Base-by-base conservation (phyloP, 306 rosid genomes). In the Ceratonia siliqua region DNA sequence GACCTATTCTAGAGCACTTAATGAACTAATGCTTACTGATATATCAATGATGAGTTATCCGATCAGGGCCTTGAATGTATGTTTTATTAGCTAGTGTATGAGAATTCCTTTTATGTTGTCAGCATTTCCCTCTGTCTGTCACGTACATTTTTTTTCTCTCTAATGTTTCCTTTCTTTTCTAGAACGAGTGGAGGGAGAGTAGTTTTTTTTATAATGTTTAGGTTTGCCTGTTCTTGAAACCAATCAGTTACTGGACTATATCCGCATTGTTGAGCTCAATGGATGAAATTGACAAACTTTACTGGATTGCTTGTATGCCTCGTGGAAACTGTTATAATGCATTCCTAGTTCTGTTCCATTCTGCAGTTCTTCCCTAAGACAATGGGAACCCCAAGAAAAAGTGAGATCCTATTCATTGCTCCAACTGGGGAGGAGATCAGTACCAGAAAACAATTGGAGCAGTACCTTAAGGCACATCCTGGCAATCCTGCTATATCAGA, bases 391-490 rank as follows among this genome's bases (percentile, higher is more conserved):
- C 96, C 96, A 1, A 86, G 88, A 25, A 94, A 94, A 78, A 83
- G 62, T 27, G 95, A 90, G 86, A 75, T 94, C 33, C n/a, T 83
- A 22, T 94, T 92, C 70, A 62, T 94, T 42, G 88, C 97, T 52
- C 99, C 97, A 11, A 84, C 91, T 4, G 99, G 99, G 55, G 99
- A 88, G 73, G 97, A 94, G 85, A 82, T 94, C 74, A 68, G 53
- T 30, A 79, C 77, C 81, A 80, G 70, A 25, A 90, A 82, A 61
- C 96, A 90, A 67, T 70, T 94, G 85, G 95, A 92, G 90, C 91
- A 86, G 86, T 94, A 94, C 82, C 88, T 92, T 10, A 94, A 91
- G 78, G 82, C 80, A 20, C 90, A 92, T 80, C 87, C 95, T 32
- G 96, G 87, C 68, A 88, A 87, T 63, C 95, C 97, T 18, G 78